Conservation (phyloP, 208 protist species). For the Trypanosoma platydactyli region DNA sequence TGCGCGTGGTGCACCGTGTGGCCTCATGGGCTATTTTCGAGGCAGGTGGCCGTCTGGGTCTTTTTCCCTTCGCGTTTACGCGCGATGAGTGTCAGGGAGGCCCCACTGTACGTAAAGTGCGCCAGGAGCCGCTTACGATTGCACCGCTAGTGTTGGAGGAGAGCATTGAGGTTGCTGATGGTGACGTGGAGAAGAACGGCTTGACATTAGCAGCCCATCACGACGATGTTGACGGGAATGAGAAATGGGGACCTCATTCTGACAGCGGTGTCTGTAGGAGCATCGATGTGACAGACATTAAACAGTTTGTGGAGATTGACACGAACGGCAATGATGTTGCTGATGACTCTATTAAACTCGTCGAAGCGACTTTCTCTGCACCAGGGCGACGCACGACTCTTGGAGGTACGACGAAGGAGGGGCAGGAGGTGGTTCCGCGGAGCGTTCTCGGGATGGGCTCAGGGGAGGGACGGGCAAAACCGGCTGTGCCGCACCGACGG, state of each 20-base stretch:
- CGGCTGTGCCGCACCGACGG: background rate
- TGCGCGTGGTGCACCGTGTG: slow-evolving; percentile 13
- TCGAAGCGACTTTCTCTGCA: background rate
- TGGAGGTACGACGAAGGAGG: background rate
- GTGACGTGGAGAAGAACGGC: background rate
- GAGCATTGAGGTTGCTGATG: background rate
- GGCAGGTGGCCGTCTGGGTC: slow-evolving; percentile 5
- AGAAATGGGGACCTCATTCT: background rate
- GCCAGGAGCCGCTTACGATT: background rate
- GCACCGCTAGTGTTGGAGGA: background rate
- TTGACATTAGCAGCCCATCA: background rate
- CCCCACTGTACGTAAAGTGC: background rate
- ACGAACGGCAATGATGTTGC: background rate
- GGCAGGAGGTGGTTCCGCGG: background rate
- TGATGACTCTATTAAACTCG: background rate
- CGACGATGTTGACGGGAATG: background rate
- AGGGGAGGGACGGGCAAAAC: background rate
- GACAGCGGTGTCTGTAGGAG: background rate
- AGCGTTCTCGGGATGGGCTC: background rate
- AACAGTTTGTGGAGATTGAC: background rate
- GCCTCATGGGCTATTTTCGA: slow-evolving; percentile 17
- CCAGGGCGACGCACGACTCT: background rate
- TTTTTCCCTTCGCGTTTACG: slow-evolving; percentile 23
- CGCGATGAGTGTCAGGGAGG: background rate
- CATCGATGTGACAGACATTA: background rate